These are phyloP conservation scores for Myriosclerotinia duriaeana DNA, from an alignment of 2,329 filamentous ascomycete genomes.

Conservation along the genomic window DNA sequence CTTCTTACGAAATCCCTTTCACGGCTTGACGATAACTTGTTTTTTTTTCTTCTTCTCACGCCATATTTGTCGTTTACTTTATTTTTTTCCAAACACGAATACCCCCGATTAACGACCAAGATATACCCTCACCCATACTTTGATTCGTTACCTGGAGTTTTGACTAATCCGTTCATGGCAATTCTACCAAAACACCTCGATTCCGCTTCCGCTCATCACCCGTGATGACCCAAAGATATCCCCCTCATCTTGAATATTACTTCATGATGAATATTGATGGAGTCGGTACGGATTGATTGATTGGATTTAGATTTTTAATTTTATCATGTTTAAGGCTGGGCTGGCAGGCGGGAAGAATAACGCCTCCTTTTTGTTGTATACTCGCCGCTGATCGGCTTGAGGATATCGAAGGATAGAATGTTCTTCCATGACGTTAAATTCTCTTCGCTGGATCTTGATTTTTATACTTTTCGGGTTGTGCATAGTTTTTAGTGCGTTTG, in stretches of 20 bases:
- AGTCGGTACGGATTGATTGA: not conserved
- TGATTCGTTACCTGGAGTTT: slow-evolving; percentile 24
- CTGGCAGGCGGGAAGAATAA: not conserved
- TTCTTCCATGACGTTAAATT: not conserved
- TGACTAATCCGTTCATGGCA: slow-evolving; percentile 1
- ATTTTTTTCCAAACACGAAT: slow-evolving; percentile 15
- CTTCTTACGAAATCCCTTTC: slow-evolving; percentile 7
- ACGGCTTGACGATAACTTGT: slow-evolving; percentile 20
- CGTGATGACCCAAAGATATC: not conserved
- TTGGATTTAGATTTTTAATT: slow-evolving; percentile 7
- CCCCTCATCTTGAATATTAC: not conserved
- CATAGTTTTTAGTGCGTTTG: not conserved
- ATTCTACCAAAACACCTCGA: not conserved
- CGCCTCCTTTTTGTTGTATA: slow-evolving; percentile 8
- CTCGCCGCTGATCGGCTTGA: slow-evolving; percentile 25
- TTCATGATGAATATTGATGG: not conserved
- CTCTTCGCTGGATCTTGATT: not conserved
- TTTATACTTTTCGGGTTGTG: slow-evolving; percentile 10
- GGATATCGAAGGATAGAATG: slow-evolving; percentile 10
- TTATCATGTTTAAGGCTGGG: slow-evolving; percentile 4
- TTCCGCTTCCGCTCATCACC: not conserved
- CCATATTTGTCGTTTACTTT: not conserved
- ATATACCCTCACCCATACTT: slow-evolving; percentile 17
- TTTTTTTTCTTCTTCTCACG: slow-evolving; percentile 6
- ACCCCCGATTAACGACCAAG: slow-evolving; percentile 21